Evolutionary conservation across 306 rosid genomes (phyloP), one percentile per base, ranked within the genome.

Genomic region (Gynostemma pentaphyllum): DNA sequence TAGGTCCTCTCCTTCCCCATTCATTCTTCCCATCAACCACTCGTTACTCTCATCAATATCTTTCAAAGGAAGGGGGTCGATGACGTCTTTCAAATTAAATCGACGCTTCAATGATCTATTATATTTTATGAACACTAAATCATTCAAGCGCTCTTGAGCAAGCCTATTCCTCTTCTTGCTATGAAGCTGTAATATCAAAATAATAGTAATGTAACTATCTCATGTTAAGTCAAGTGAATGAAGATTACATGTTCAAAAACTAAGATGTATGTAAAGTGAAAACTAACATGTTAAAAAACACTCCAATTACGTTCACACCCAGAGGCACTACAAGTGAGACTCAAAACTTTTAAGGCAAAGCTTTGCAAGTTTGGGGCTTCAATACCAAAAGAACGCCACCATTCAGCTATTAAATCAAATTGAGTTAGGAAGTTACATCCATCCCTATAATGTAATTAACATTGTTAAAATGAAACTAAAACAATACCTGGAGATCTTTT

Each of bases 261-360:
- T 12, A 9, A 44, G 4, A 9, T 44, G 13, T 44, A 44, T 1
- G 4, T 44, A 5, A 44, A 2, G n/a, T n/a, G 39, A 44, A 1
- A 11, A 59, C 23, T 59, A 10, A 59, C 12, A 10, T 59, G 65
- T 34, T 59, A 45, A 59, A 59, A 59, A 5, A 18, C 24, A 36
- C 65, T 59, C 28, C 65, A 59, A n/a, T 59, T 59, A n/a, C 27
- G 65, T 22, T 59, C 65, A 34, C 39, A 34, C 5, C 39, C 39
- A 34, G 3, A 34, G 39, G 39, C 39, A 34, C 39, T 34, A 2
- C 28, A 59, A 32, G 46, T 59, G 6, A 32, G 21, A 23, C 46
- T 32, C 9, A 34, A 21, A 9, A 59, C 44, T 5, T 18, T n/a
- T 2, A 32, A 12, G 13, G 27, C 46, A 34, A 59, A 37, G 8